A percentile compares a stretch with the other conserved stretches of the same genome.
Conservation (phyloP, 2,329 filamentous ascomycete species). For the Blastomyces percursus region DNA sequence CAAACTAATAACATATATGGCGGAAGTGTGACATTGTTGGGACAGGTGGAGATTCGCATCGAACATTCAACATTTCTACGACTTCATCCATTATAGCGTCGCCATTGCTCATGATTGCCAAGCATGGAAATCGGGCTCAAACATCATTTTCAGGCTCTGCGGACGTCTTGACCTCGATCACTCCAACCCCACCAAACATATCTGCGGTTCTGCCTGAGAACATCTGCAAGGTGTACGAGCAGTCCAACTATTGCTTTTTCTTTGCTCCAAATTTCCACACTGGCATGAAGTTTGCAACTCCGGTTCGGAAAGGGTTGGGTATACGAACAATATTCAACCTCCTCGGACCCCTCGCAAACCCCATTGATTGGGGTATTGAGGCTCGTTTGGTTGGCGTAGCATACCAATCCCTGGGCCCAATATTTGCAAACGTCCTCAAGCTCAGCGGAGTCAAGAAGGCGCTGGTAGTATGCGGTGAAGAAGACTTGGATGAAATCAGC, state of each 20-base stretch:
- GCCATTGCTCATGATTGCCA: constrained; percentile 71
- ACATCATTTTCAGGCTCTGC: constrained; percentile 94
- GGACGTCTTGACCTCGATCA: constrained; percentile 70
- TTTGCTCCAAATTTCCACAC: constrained; percentile 96
- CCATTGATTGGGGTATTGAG: constrained; percentile 73
- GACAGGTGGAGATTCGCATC: constrained; percentile 90
- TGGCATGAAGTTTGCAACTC: constrained; percentile 80
- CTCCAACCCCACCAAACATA: constrained; percentile 62
- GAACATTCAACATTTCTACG: constrained; percentile 97
- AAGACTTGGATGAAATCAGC: constrained; percentile 90
- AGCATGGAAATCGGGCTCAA: constrained; percentile 92
- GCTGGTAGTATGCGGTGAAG: constrained; percentile 82
- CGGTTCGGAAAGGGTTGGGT: constrained; percentile 75
- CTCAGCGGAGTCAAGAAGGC: constrained; percentile 70
- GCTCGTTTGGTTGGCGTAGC: constrained; percentile 90
- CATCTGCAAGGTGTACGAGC: constrained; percentile 60
- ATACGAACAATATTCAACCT: constrained; percentile 98
- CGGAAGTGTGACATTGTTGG: constrained; percentile 84
- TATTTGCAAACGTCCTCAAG: constrained; percentile 75
- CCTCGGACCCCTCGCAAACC: constrained; percentile 83
- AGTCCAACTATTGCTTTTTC: constrained; percentile 86
- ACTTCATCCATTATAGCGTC: constrained; percentile 88
- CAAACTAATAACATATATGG: constrained; percentile 4
- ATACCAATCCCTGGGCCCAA: constrained; percentile 70
- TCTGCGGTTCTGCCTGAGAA: constrained; percentile 60